Base-by-base conservation (phyloP, 106 monocot species). In the Dendrobium catenatum region DNA sequence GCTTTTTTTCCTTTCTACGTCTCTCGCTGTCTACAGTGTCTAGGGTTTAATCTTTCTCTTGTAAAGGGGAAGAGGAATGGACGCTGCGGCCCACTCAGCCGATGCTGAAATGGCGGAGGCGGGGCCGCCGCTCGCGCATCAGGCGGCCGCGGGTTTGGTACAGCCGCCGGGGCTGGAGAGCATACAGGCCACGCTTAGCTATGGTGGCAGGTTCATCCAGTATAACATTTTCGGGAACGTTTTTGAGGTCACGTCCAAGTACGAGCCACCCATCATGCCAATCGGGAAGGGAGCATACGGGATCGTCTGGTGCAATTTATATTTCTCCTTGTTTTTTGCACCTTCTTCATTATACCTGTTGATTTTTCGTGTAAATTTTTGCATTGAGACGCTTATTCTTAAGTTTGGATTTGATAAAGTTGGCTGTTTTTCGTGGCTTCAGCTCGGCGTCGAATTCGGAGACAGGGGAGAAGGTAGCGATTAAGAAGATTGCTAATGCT, bases 401-500 rank as follows among this genome's bases (percentile, higher is more conserved):
- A 61, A 61, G n/a, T 61, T 22, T 61, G 4, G 42, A 43, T 44
- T 11, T 20, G 74, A 26, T 26, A 20, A 74, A 43, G 20, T 20
- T 74, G 43, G 74, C 20, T 74, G 3, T 37, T 44, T 74, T 74
- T 48, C 47, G 51, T 26, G 44, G 49, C 27, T 86, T 40, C 80
- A 96, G 94, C 84, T 97, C 96, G 75, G 89, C 96, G 72, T 86
- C 88, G 68, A 97, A 97, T 83, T 86, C 86, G 76, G 96, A 94
- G 86, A 97, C 94, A 10, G 92, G 89, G 17, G 96, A 97, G 88
- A 92, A 97, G 77, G 94, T 97, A 67, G 96, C 96, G 24, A 91
- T 97, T 77, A 97, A 97, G 90, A 97, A 97, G 90, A 97, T 97
- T 44, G 96, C 88, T n/a, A 97, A 94, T 73, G 94, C 96, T 10